phyloP scores from a whole-genome alignment of 306 rosid species.

The Glycine latifolia region DNA sequence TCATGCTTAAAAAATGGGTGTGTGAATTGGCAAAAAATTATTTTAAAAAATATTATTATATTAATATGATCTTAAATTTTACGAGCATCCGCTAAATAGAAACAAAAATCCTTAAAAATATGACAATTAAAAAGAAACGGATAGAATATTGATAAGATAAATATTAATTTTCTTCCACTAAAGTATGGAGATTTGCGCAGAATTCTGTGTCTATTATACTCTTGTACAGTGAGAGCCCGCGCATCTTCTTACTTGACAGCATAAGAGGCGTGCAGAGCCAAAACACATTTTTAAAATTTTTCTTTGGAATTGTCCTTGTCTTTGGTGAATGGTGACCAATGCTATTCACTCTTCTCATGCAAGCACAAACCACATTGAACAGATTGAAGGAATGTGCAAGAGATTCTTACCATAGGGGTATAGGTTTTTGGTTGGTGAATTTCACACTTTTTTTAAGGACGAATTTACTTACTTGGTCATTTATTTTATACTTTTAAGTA shows the following conservation, averaged over 20 bases:
- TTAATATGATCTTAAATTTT: too few species aligned
- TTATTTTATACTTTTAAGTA: too few species aligned
- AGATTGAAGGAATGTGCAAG: not conserved
- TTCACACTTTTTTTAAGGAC: too few species aligned
- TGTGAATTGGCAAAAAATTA: too few species aligned
- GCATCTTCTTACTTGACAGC: constrained; percentile 2
- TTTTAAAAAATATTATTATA: too few species aligned
- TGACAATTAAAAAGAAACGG: too few species aligned
- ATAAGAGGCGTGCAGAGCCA: not conserved
- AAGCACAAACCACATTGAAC: not conserved
- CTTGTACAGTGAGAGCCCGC: not conserved
- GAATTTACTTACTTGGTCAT: too few species aligned
- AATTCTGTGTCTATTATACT: not conserved
- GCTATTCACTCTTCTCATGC: constrained; percentile 15
- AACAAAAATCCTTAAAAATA: too few species aligned
- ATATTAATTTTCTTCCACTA: not conserved
- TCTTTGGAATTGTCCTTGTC: not conserved
- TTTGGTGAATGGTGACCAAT: not conserved
- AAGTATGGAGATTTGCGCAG: constrained; percentile 1
- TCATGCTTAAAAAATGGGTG: too few species aligned
- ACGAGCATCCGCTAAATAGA: too few species aligned
- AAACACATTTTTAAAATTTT: not conserved
- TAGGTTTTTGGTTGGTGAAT: too few species aligned
- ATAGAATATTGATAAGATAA: too few species aligned
- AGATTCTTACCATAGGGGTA: not conserved